Base-by-base conservation (phyloP, 768 basidiomycete genomes). In the Trametes coccinea region DNA sequence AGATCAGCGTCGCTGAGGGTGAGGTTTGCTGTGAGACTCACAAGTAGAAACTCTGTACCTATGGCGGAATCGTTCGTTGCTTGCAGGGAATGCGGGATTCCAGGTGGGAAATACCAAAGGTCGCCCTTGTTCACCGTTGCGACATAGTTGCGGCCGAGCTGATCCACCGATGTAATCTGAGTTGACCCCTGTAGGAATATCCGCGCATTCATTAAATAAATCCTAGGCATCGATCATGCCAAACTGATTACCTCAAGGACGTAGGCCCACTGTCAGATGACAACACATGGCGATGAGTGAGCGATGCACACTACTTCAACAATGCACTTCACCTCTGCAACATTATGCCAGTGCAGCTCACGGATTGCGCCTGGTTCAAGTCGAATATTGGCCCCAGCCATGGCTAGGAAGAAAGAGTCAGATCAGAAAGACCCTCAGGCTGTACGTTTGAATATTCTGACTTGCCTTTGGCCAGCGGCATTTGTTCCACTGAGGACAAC, bases 21-120 rank as follows among this genome's bases (percentile, higher is more conserved):
- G 2, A 8, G 14, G 31, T 22, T 11, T 22, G 22, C 22, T 22
- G 22, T 22, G 53, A 5, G 4, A 66, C 75, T 45, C 8, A 80
- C 82, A 66, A 85, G 69, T 37, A 84, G 65, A 66, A 85, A 84
- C 65, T 85, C 84, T 3, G 79, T 73, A 2, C 84, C 84, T 7
- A 75, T 75, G 9, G 76, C 73, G 52, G 76, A 71, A 55, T 80
- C 79, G 43, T 68, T 68, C 1, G 80, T 82, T 5, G 78, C 84
- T 70, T 84, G 83, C 11, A 85, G 73, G 13, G 80, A 81, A 67
- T 85, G 84, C 1, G 84, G 84, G 53, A 79, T 76, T 4, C 82
- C 83, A 6, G 84, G 76, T 10, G 82, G 83, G 74, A 84, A 83
- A 71, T 78, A 84, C 83, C 84, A 84, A 11, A 84, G 63, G 65